These are phyloP conservation scores for Kodamaea jinghongensis DNA, from an alignment of 805 yeast genomes.

Conservation along the genomic window DNA sequence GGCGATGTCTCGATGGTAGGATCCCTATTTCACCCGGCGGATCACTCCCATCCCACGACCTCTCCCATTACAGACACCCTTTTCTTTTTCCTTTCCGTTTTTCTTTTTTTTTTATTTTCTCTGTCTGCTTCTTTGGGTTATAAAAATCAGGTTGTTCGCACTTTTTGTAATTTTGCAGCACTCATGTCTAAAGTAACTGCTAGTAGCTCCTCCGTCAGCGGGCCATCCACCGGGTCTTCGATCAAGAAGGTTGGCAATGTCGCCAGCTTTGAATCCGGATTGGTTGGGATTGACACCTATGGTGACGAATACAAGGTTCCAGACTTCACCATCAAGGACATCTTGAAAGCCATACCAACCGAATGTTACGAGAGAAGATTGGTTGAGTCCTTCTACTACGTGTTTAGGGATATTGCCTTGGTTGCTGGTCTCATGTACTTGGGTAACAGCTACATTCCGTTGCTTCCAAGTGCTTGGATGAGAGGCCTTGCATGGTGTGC, in stretches of 20 bases:
- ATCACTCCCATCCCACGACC: too few species aligned
- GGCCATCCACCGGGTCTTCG: constrained; percentile 7
- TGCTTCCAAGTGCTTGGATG: constrained; percentile 16
- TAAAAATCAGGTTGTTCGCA: background rate
- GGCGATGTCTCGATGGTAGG: too few species aligned
- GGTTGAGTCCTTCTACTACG: constrained; percentile 49
- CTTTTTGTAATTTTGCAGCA: background rate
- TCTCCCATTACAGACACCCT: too few species aligned
- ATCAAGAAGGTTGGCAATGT: constrained; percentile 14
- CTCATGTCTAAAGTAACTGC: constrained; percentile 11
- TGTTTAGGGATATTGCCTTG: constrained; percentile 48
- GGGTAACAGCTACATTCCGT: constrained; percentile 42
- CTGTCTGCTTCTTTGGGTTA: too few species aligned
- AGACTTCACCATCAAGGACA: constrained; percentile 58
- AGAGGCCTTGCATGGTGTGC: constrained; percentile 44
- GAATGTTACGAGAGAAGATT: constrained; percentile 58
- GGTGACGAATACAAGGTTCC: constrained; percentile 60
- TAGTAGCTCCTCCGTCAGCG: constrained; percentile 2
- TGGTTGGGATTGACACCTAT: constrained; percentile 47
- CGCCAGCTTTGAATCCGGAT: constrained; percentile 13
- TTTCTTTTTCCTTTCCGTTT: constrained; percentile 2
- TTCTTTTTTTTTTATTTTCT: constrained; percentile 1
- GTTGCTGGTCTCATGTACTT: constrained; percentile 42
- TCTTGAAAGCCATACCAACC: constrained; percentile 56
- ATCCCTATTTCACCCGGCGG: too few species aligned